phyloP scores from a whole-genome alignment of 352 stramenopile genomes.

The Globisporangium splendens region DNA sequence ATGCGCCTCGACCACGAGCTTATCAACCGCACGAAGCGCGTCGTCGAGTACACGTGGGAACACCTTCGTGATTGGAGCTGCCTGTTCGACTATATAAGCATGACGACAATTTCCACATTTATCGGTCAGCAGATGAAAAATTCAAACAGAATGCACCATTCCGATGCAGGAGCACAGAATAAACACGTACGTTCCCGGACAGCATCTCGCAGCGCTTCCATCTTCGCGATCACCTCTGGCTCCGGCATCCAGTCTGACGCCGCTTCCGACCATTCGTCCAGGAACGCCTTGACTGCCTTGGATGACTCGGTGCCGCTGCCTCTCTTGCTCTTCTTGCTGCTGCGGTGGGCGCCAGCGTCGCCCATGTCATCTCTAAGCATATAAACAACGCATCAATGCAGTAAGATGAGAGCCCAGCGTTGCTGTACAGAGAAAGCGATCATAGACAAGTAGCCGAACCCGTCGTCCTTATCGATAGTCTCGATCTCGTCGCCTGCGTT shows the following conservation, averaged over 20 bases:
- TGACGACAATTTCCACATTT: too few species aligned
- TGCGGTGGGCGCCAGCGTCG: conserved; percentile 9
- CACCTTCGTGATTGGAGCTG: conserved; percentile 69
- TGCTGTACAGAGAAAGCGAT: too few species aligned
- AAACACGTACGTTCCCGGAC: conserved; percentile 53
- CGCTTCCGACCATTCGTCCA: conserved; percentile 61
- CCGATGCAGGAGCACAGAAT: too few species aligned
- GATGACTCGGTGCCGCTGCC: conserved; percentile 32
- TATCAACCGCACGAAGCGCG: conserved; percentile 70
- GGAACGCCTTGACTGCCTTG: conserved; percentile 49
- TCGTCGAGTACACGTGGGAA: conserved; percentile 81
- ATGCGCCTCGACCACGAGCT: conserved; percentile 76
- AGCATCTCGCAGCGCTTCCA: conserved; percentile 55
- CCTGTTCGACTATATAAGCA: conserved; percentile 34
- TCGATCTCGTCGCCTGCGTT: conserved; percentile 85
- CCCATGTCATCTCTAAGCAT: conserved; percentile 11
- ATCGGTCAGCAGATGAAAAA: background rate
- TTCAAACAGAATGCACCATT: background rate
- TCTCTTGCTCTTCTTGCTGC: conserved; percentile 47
- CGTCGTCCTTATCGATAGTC: conserved; percentile 44
- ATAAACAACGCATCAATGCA: background rate
- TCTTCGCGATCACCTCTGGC: conserved; percentile 40
- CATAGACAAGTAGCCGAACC: conserved; percentile 10
- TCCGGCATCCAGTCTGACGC: conserved; percentile 68
- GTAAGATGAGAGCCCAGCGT: background rate